Base-by-base conservation (phyloP, 2,329 filamentous ascomycete genomes). In the Microdochium trichocladiopsis region DNA sequence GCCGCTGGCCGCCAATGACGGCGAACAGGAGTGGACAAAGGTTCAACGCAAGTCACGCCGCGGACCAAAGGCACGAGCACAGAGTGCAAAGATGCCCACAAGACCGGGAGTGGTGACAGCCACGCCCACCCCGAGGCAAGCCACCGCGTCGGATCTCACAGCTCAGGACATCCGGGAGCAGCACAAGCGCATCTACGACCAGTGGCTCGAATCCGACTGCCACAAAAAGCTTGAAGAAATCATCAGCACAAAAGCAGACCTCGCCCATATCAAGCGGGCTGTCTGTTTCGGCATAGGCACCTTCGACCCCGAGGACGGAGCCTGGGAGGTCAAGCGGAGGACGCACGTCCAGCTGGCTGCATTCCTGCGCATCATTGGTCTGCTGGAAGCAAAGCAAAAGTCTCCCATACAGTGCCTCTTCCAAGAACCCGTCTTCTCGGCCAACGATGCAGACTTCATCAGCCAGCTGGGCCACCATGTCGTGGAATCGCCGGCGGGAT, bases 271-370 rank as follows among this genome's bases (percentile, higher is more conserved):
- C 33, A 65, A 61, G 2, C 66, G 63, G 16, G 80, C 78, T 1
- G 58, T 83, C 5, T 82, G 79, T 54, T 69, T 84, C 4, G 80
- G 80, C 0, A 64, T 79, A 2, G 80, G 80, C 2, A 72, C 77
- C 0, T 82, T 82, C 54, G 77, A 82, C 50, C 76, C 77, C 2
- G 63, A 66, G 2, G 72, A 77, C 47, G 73, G 70, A 1, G 70
- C 68, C 0, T 74, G 69, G 67, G 70, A 73, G n/a, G 66, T 68
- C 2, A 73, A 72, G 55, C 66, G 73, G 49, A 69, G 69, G 2
- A 71, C 77, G 1, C 77, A 77, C 55, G 59, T 77, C 41, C 80
- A 85, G 61, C 70, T 82, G 1, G 71, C 72, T 24, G 79, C 77
- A 2, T 80, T 84, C 56, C 57, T 75, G 18, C 57, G 66, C 43